These are phyloP conservation scores for Talaromyces thailandensis DNA, from an alignment of 495 filamentous ascomycete genomes.

Conservation along the genomic window DNA sequence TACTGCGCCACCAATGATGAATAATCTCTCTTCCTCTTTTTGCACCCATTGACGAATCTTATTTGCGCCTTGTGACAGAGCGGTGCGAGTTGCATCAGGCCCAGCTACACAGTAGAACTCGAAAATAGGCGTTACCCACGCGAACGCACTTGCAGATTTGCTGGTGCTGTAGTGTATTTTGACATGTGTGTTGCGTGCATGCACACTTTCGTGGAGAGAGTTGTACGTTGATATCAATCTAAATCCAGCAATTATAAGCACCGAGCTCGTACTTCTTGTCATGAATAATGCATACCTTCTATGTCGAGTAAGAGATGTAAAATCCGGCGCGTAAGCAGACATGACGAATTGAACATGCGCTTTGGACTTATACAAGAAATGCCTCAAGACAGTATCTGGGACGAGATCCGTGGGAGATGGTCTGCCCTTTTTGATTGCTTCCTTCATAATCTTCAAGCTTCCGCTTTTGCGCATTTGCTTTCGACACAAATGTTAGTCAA, in stretches of 20 bases:
- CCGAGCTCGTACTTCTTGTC: background rate
- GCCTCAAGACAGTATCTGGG: conserved; percentile 67
- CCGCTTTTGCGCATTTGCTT: conserved; percentile 66
- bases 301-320: conserved; percentile 52
- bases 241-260: too few relatives aligned
- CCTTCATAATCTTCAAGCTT: conserved; percentile 63
- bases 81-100: conserved; percentile 62
- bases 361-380: conserved; percentile 91
- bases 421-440: conserved; percentile 61
- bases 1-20: conserved; percentile 90
- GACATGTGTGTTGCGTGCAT: conserved; percentile 71
- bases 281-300: conserved; percentile 38
- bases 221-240: conserved; percentile 80
- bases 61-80: conserved; percentile 76
- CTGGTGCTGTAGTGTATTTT: conserved; percentile 76
- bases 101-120: conserved; percentile 94
- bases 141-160: conserved; percentile 66
- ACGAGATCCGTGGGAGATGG: conserved; percentile 64
- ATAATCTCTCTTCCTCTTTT: conserved; percentile 83
- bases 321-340: conserved; percentile 71
- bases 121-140: conserved; percentile 83
- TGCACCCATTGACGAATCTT: conserved; percentile 83
- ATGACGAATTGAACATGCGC: conserved; percentile 93
- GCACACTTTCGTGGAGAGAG: conserved; percentile 71
- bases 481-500: background rate